A percentile compares a stretch with the other conserved stretches of the same genome.
Evolutionary conservation across 306 rosid species (phyloP).

Genomic region (peach (Prunus persica)): Prunus_persica_NCBIv2 NC_034014.1:9830001-9830500

Average conservation of each 20-base stretch:
- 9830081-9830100: constrained; percentile 84
- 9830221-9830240: too few species aligned
- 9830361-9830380: background rate
- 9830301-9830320: background rate
- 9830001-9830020: constrained; percentile 99
- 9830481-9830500: background rate
- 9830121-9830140: background rate
- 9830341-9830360: background rate
- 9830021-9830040: constrained; percentile 97
- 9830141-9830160: background rate
- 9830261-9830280: background rate
- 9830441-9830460: background rate
- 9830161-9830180: too few species aligned
- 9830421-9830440: background rate
- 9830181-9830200: too few species aligned
- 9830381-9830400: too few species aligned
- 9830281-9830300: background rate
- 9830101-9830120: constrained; percentile 2
- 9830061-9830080: constrained; percentile 95
- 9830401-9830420: background rate
- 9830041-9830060: constrained; percentile 99
- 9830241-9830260: background rate
- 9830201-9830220: too few species aligned
- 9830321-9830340: background rate
- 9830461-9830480: background rate